These are phyloP conservation scores for Heracleum sosnowskyi DNA, from an alignment of 129 eudicot genomes.

Conservation along the genomic window DNA sequence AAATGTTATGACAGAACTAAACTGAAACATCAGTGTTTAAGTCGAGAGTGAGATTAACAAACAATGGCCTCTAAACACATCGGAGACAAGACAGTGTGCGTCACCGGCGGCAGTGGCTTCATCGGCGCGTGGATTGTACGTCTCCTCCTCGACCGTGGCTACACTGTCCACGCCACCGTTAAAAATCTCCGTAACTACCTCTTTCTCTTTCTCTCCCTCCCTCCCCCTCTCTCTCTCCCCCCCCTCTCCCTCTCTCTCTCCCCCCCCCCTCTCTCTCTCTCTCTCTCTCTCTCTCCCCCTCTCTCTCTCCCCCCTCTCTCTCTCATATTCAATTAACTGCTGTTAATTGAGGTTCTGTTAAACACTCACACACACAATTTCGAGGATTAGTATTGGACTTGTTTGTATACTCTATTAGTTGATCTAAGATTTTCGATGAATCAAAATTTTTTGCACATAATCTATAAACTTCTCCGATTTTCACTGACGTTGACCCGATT, in stretches of 20 bases:
- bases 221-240: background rate
- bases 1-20: background rate
- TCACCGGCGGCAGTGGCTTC: conserved; percentile 90
- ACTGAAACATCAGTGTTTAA: background rate
- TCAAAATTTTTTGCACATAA: too few species aligned
- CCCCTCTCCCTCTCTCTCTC: background rate
- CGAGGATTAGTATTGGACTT: too few species aligned
- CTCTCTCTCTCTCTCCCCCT: too few species aligned
- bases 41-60: background rate
- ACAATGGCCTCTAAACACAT: conserved; percentile 17
- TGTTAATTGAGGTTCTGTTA: too few species aligned
- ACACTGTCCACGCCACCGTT: conserved; percentile 92
- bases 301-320: too few species aligned
- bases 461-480: too few species aligned
- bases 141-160: conserved; percentile 90
- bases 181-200: conserved; percentile 49
- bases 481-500: too few species aligned
- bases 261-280: too few species aligned
- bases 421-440: background rate
- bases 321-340: too few species aligned
- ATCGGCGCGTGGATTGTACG: conserved; percentile 75
- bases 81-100: conserved; percentile 53
- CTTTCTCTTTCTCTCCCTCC: background rate
- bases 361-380: too few species aligned
- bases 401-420: background rate